These are phyloP conservation scores for Miamiensis avidus DNA, from an alignment of 169 alveolate genomes.

Conservation along the genomic window DNA sequence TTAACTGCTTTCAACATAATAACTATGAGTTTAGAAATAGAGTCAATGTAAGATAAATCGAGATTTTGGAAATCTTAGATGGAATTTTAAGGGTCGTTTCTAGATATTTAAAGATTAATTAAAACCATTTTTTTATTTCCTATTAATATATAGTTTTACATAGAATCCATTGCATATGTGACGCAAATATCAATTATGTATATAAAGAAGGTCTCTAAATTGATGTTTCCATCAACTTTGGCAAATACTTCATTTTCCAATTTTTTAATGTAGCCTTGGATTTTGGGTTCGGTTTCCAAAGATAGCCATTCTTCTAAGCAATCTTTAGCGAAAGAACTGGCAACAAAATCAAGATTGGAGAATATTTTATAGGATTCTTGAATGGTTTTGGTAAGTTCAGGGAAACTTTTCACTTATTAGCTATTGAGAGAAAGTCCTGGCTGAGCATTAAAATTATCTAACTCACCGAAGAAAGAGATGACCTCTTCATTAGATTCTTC, in stretches of 20 bases:
- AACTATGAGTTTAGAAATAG: slow-evolving; percentile 55
- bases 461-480: too few species aligned
- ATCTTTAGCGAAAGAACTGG: not conserved
- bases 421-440: not conserved
- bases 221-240: slow-evolving; percentile 7
- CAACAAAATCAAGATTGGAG: not conserved
- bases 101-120: too few species aligned
- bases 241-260: not conserved
- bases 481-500: too few species aligned
- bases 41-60: slow-evolving; percentile 59
- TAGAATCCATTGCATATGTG: slow-evolving; percentile 6
- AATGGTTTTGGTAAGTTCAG: not conserved
- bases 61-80: slow-evolving; percentile 10
- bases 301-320: slow-evolving; percentile 20
- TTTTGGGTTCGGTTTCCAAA: slow-evolving; percentile 17
- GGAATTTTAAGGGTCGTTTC: not conserved
- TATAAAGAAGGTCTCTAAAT: slow-evolving; percentile 29
- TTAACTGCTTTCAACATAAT: slow-evolving; percentile 37
- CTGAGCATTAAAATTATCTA: too few species aligned
- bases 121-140: too few species aligned
- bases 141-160: slow-evolving; percentile 1
- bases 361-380: too few species aligned
- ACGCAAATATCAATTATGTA: slow-evolving; percentile 39
- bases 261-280: slow-evolving; percentile 1
- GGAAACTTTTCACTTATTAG: not conserved